Evolutionary conservation across 768 basidiomycete species (phyloP), one percentile per base, ranked within the genome.

Genomic region (Macrolepiota dolichaula): DNA sequence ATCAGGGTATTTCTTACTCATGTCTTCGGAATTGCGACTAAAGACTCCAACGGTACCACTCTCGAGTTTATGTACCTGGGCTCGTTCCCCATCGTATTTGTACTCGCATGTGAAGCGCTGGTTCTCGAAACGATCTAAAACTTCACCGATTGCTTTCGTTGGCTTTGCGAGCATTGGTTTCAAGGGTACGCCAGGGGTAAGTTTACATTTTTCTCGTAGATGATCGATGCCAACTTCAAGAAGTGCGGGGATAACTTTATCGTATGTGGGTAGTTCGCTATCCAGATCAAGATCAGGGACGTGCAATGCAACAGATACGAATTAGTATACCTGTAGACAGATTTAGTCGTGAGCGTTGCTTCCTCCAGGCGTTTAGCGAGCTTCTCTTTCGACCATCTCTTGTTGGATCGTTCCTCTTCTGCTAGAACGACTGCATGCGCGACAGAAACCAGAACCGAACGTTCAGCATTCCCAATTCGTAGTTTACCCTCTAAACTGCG

Each of bases 121-220:
- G 69, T 87, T 88, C 73, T 99, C 97, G 69, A 98, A 99, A 60
- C 95, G 81, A 75, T 99, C 96, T 22, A 99, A 82, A 19, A 99
- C 96, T 74, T 98, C 96, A 13, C 93, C 89, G 65, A 99, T 98
- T 2, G 97, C 97, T 74, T 99, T 99, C 0, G 96, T 98, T 9
- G 97, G 97, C 74, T 98, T 99, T 15, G 97, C 97, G 55, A 99
- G 80, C 97, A 99, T 99, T 13, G 97, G 97, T 68, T 99, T 99
- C 37, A 99, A 79, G 1, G 97, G 97, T 37, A 98, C 88, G 62
- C 96, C 96, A 13, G 97, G 96, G 10, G 93, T 96, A 17, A 99
- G 83, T 71, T 91, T 94, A 79, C 97, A 98, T 49, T 79, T 77
- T 17, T 87, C 83, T 19, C 76, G 81, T 37, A 99, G 75, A 13